Base-by-base conservation (phyloP, 2,329 filamentous ascomycete genomes). In the Blastomyces percursus region DNA sequence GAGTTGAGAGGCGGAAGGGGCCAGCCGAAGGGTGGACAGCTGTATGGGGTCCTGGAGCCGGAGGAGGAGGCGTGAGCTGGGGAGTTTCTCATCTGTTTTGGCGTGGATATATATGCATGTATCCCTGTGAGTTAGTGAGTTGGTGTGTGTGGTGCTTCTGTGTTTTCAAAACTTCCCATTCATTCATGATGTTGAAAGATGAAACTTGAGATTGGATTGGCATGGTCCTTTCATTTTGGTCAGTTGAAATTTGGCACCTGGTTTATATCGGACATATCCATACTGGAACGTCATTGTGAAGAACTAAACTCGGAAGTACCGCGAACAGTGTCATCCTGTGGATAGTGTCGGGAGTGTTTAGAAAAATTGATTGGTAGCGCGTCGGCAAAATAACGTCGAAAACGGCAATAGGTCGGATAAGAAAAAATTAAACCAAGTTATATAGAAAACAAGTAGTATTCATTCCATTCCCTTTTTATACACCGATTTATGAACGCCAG, bases 1-100 rank as follows among this genome's bases (percentile, higher is more conserved):
- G 40, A 60, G 24, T n/a, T 61, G 56, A 6, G 54, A 54, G 46
- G 61, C 19, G 48, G 12, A 6, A 35, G 42, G 24, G 55, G 59
- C 2, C 38, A 61, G 8, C 61, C 42, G 61, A 63, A 61, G 57
- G 58, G n/a, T n/a, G 54, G 50, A 27, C 65, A 68, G 61, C 67
- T 65, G 27, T 69, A 68, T 61, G 64, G 30, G 11, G 62, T 48
- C 19, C 54, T 69, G 48, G 50, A 48, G 8, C 57, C 63, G 14
- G 66, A 69, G 32, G 57, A 68, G 64, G 61, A 64, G 27, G 64
- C 60, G 16, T 65, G 40, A 65, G 4, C 5, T 51, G 24, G 50
- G 8, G 30, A 27, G 40, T 19, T 19, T n/a, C 40, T 42, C 40
- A 35, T 9, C 11, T 42, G 40, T 42, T 14, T 19, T 42, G 8